Evolutionary conservation across 2,329 filamentous ascomycete species (phyloP).

Genomic region (Fusarium phyllophilum): DNA sequence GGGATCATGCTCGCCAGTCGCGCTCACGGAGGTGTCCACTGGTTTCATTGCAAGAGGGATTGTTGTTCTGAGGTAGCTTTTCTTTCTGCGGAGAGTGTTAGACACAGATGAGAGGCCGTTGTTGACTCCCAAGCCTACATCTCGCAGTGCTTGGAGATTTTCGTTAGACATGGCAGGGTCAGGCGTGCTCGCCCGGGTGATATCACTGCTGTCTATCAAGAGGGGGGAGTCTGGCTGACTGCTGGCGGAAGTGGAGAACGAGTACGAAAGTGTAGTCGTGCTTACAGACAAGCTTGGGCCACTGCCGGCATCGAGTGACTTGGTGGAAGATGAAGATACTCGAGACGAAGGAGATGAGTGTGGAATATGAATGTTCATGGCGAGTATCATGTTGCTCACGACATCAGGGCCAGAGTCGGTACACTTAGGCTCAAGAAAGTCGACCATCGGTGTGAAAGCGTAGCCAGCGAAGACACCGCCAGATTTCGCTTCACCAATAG

Average conservation of each 20-base stretch:
- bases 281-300: background rate
- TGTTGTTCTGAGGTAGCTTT: background rate
- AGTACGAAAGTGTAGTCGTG: background rate
- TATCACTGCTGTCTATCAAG: background rate
- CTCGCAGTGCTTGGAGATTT: background rate
- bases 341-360: background rate
- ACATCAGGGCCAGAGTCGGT: rapidly evolving
- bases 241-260: rapidly evolving
- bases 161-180: background rate
- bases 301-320: background rate
- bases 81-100: background rate
- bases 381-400: background rate
- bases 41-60: background rate
- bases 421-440: background rate
- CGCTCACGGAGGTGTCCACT: no score
- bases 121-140: background rate
- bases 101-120: background rate
- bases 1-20: background rate
- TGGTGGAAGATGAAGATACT: background rate
- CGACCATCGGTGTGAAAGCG: background rate
- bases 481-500: background rate
- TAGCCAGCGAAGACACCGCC: background rate
- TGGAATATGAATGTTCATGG: background rate
- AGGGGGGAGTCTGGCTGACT: rapidly evolving
- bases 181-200: background rate